A percentile compares a stretch with the other conserved stretches of the same genome.
These are phyloP conservation scores for Fusarium tanahbumbuense DNA, from an alignment of 2,329 filamentous ascomycete species.

Conservation along the genomic window DNA sequence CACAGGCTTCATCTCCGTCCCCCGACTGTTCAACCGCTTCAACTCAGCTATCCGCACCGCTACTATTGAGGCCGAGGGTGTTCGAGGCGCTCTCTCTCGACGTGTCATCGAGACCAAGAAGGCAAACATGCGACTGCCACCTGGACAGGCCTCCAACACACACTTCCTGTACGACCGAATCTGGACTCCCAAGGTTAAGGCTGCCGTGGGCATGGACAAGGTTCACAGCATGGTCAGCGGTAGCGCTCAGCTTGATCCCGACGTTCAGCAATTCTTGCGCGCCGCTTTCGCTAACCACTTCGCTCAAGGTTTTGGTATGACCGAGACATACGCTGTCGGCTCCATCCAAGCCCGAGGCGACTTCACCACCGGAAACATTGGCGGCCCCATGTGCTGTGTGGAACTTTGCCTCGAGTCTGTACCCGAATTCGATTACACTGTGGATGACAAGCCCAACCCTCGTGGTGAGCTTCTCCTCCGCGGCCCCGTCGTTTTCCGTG, in stretches of 20 bases:
- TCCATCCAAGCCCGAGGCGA: slow-evolving; percentile 78
- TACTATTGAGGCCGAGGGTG: slow-evolving; percentile 81
- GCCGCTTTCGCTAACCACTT: slow-evolving; percentile 84
- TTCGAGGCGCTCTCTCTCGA: slow-evolving; percentile 84
- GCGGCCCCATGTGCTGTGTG: slow-evolving; percentile 71
- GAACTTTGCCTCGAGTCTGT: slow-evolving; percentile 88
- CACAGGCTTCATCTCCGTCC: slow-evolving; percentile 87
- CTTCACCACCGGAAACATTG: slow-evolving; percentile 83
- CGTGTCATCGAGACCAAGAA: slow-evolving; percentile 84
- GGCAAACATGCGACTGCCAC: slow-evolving; percentile 77
- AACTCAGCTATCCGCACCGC: slow-evolving; percentile 82
- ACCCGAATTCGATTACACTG: slow-evolving; percentile 92
- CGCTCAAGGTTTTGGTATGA: slow-evolving; percentile 91
- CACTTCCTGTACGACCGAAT: slow-evolving; percentile 86
- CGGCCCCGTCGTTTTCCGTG: slow-evolving; percentile 81
- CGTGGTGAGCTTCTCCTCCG: slow-evolving; percentile 90
- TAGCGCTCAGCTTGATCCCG: slow-evolving; percentile 89
- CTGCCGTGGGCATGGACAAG: slow-evolving; percentile 84
- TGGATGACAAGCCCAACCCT: slow-evolving; percentile 87
- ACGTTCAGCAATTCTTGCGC: slow-evolving; percentile 88
- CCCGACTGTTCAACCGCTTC: slow-evolving; percentile 91
- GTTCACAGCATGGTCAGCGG: slow-evolving; percentile 82
- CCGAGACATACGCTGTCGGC: slow-evolving; percentile 87
- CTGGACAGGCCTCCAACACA: slow-evolving; percentile 79
- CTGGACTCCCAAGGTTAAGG: slow-evolving; percentile 88